A percentile compares a stretch with the other conserved stretches of the same genome.
These are phyloP conservation scores for Pythium folliculosum DNA, from an alignment of 352 stramenopile species.

Conservation along the genomic window DNA sequence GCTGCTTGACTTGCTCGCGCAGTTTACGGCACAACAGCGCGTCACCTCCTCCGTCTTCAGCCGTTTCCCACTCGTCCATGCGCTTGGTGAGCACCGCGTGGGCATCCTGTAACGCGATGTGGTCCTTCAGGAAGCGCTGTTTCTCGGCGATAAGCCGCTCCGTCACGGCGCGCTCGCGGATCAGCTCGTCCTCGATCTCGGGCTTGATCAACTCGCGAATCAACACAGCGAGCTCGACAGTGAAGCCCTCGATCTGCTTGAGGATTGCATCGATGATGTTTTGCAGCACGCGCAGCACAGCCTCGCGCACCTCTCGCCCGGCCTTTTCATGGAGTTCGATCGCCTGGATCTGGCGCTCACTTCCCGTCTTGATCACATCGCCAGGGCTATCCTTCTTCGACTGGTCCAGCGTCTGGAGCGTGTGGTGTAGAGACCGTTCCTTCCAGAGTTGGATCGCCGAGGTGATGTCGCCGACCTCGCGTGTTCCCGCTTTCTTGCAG, in stretches of 20 bases:
- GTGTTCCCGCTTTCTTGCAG: slow-evolving; percentile 9
- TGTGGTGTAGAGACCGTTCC: slow-evolving; percentile 59
- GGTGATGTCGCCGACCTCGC: slow-evolving; percentile 28
- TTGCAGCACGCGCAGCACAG: slow-evolving; percentile 31
- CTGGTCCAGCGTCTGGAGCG: slow-evolving; percentile 46
- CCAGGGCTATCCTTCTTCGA: not conserved
- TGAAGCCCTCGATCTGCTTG: slow-evolving; percentile 38
- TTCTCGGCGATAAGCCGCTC: slow-evolving; percentile 40
- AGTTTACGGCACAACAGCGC: slow-evolving; percentile 58
- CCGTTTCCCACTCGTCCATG: slow-evolving; percentile 42
- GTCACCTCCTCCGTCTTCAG: slow-evolving; percentile 42
- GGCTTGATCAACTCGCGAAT: slow-evolving; percentile 38
- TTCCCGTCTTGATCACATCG: not conserved
- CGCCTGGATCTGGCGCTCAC: slow-evolving; percentile 51
- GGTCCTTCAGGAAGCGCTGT: slow-evolving; percentile 26
- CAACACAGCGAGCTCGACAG: slow-evolving; percentile 27
- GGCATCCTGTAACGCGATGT: slow-evolving; percentile 21
- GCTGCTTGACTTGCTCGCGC: slow-evolving; percentile 31
- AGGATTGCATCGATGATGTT: slow-evolving; percentile 27
- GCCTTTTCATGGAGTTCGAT: slow-evolving; percentile 60
- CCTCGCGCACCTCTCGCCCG: slow-evolving; percentile 40
- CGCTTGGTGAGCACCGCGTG: slow-evolving; percentile 34
- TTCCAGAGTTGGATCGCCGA: slow-evolving; percentile 57
- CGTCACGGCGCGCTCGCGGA: slow-evolving; percentile 29
- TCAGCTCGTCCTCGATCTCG: slow-evolving; percentile 43